These are phyloP conservation scores for Backusella australiensis DNA, from an alignment of 192 early-diverging fungal genomes.

Conservation along the genomic window DNA sequence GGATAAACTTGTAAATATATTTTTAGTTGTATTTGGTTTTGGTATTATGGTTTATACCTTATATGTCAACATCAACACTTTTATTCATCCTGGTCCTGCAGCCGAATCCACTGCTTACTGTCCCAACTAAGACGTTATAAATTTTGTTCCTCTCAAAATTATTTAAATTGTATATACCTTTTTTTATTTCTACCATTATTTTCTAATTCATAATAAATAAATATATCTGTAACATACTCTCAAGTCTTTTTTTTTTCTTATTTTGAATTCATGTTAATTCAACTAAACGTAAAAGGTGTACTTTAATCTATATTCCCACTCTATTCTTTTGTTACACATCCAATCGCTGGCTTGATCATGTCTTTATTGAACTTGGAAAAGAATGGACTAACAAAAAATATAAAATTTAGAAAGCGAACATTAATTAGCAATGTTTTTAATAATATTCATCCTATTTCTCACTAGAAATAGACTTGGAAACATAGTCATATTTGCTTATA, in stretches of 20 bases:
- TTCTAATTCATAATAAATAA: not conserved
- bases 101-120: conserved; percentile 16
- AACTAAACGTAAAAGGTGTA: not conserved
- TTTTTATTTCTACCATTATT: not conserved
- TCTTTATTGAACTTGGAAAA: not conserved
- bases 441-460: not conserved
- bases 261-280: not conserved
- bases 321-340: not conserved
- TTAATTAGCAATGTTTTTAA: not conserved
- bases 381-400: not conserved
- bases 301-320: not conserved
- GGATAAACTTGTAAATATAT: conserved; percentile 51
- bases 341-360: not conserved
- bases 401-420: not conserved
- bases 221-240: not conserved
- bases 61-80: conserved; percentile 62
- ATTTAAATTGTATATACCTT: not conserved
- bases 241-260: not conserved
- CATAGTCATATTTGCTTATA: not conserved
- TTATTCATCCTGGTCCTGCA: conserved; percentile 28
- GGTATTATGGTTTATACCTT: conserved; percentile 78
- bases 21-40: conserved; percentile 62
- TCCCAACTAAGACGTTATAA: not conserved
- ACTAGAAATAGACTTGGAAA: not conserved
- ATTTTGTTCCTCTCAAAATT: not conserved